Conservation (phyloP, 495 filamentous ascomycete genomes). For the Aspergillus sclerotioniger region DNA sequence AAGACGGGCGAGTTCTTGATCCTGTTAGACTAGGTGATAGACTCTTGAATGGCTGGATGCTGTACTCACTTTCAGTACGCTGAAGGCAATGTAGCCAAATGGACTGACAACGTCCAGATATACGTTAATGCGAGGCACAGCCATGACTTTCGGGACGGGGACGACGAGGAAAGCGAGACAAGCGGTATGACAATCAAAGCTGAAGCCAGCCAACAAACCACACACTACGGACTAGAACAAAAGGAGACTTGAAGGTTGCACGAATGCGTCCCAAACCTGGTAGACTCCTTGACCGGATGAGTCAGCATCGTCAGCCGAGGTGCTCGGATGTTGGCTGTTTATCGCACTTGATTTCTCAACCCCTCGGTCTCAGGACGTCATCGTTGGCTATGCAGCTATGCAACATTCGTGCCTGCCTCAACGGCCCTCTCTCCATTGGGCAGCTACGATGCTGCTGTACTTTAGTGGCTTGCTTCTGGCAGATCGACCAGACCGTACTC, state of each 20-base stretch:
- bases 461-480: background rate
- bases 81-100: conserved; percentile 68
- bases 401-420: background rate
- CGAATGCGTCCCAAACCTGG: background rate
- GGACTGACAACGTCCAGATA: conserved; percentile 70
- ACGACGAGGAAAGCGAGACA: no score
- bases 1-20: conserved; percentile 61
- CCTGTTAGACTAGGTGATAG: conserved; percentile 4
- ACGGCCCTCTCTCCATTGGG: background rate
- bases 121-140: conserved; percentile 58
- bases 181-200: background rate
- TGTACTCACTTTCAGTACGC: conserved; percentile 54
- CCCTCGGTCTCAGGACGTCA: background rate
- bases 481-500: background rate
- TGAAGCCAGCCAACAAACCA: background rate
- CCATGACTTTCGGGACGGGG: conserved; percentile 31
- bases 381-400: background rate
- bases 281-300: background rate
- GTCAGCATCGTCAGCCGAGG: conserved; percentile 4
- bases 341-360: background rate
- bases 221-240: background rate
- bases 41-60: background rate
- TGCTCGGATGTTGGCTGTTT: background rate
- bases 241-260: background rate
- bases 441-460: background rate